Conservation (phyloP, 2,329 filamentous ascomycete species). For the Epicoccum nigrum region DNA sequence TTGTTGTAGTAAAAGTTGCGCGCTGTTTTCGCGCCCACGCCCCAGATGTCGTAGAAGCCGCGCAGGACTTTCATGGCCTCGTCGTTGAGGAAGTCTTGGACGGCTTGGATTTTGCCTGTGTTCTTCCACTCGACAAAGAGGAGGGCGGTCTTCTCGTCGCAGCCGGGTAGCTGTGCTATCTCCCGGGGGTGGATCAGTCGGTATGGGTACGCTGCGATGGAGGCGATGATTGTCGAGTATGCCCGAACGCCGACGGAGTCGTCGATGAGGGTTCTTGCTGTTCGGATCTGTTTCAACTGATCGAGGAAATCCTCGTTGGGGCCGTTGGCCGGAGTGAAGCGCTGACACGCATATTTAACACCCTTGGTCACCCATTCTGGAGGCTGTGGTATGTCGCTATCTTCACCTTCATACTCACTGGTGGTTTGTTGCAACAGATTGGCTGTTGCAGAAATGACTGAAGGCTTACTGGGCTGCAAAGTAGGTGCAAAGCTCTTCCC, state of each 20-base stretch:
- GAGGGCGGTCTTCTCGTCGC: constrained; percentile 77
- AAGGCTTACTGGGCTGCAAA: constrained; percentile 17
- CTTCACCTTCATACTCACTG: constrained; percentile 72
- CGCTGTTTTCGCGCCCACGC: constrained; percentile 83
- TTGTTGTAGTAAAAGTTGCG: constrained; percentile 77
- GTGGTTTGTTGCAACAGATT: constrained; percentile 72
- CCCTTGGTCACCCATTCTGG: constrained; percentile 72
- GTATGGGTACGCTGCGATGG: constrained; percentile 80
- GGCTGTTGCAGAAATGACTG: constrained; percentile 27
- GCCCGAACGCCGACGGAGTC: constrained; percentile 83
- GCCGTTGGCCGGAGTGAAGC: constrained; percentile 70
- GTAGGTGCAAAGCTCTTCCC: constrained; percentile 39
- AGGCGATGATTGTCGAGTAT: constrained; percentile 85
- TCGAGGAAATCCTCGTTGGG: constrained; percentile 79
- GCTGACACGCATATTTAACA: constrained; percentile 78
- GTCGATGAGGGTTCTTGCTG: constrained; percentile 70
- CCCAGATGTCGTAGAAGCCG: constrained; percentile 85
- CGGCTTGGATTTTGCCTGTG: constrained; percentile 67
- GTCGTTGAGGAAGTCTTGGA: constrained; percentile 68
- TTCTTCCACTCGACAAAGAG: constrained; percentile 78
- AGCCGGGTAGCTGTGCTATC: constrained; percentile 70
- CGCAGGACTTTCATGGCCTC: constrained; percentile 68
- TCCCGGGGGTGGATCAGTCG: constrained; percentile 54
- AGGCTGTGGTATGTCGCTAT: constrained; percentile 63
- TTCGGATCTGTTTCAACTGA: constrained; percentile 75